Evolutionary conservation across 768 basidiomycete genomes (phyloP).

Genomic region (Mrakia blollopis): DNA sequence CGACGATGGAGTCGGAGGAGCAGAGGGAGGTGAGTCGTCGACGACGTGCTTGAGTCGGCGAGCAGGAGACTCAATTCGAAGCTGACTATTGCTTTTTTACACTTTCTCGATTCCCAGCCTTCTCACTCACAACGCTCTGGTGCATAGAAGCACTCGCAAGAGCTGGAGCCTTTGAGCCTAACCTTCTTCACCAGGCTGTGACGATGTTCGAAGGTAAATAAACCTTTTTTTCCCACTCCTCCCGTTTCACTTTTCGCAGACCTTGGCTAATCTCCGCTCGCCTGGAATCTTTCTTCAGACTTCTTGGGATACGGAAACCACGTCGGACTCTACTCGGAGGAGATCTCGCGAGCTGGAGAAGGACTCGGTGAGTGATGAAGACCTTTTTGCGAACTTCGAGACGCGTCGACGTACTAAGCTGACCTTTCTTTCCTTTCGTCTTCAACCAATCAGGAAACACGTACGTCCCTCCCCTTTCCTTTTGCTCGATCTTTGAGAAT

Average conservation of each 20-base stretch:
- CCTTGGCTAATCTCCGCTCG: neutral
- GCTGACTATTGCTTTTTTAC: neutral
- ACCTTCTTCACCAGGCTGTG: constrained; percentile 62
- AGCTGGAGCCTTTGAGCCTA: constrained; percentile 69
- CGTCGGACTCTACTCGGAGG: constrained; percentile 71
- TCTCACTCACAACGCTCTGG: constrained; percentile 70
- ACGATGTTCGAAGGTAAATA: constrained; percentile 46
- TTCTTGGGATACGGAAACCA: constrained; percentile 80
- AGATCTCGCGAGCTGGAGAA: constrained; percentile 61
- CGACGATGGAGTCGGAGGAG: constrained; percentile 90
- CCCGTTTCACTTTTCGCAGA: neutral
- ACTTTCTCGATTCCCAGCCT: constrained; percentile 40
- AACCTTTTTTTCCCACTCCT: neutral
- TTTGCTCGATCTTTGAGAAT: no score
- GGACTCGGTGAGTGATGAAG: constrained; percentile 53
- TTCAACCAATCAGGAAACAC: neutral
- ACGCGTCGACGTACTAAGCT: neutral
- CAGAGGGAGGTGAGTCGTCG: constrained; percentile 63
- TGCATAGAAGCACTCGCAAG: constrained; percentile 83
- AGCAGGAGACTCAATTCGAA: neutral
- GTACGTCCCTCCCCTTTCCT: neutral
- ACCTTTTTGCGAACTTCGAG: neutral
- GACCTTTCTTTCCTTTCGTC: neutral
- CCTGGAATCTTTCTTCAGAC: constrained; percentile 55
- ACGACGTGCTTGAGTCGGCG: neutral